Percentiles rank a stretch among this genome's conserved stretches.
Conservation (phyloP, 1,284 basidiomycete species). For the Trichosporon inkin region DNA sequence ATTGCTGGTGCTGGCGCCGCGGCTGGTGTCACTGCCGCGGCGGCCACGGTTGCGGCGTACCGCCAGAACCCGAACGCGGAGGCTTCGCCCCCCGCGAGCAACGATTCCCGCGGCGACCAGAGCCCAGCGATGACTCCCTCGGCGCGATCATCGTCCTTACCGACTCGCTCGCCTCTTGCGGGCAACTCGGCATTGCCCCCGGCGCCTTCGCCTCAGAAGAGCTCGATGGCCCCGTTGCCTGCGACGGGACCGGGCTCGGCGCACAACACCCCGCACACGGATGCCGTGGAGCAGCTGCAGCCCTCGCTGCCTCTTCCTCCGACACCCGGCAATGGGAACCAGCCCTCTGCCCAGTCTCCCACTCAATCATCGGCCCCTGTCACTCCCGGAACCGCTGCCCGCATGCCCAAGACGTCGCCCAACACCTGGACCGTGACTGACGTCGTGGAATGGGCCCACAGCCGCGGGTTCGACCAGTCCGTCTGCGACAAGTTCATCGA, state of each 20-base stretch:
- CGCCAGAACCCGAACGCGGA: not conserved
- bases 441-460: slow-evolving; percentile 82
- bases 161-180: not conserved
- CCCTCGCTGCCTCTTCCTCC: not conserved
- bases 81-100: slow-evolving; percentile 1
- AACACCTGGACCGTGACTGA: slow-evolving; percentile 79
- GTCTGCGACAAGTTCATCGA: slow-evolving; percentile 76
- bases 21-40: not conserved
- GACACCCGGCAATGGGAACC: not conserved
- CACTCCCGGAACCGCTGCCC: slow-evolving; percentile 10
- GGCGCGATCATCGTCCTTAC: slow-evolving; percentile 1
- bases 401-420: slow-evolving; percentile 50
- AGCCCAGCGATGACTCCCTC: slow-evolving; percentile 1
- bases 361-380: not conserved
- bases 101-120: slow-evolving; percentile 1
- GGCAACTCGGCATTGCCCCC: not conserved
- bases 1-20: not conserved
- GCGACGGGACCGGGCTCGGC: not conserved
- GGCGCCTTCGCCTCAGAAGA: slow-evolving; percentile 1
- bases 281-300: slow-evolving; percentile 5
- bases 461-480: slow-evolving; percentile 76
- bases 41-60: not conserved
- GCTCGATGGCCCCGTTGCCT: not conserved
- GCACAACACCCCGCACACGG: not conserved
- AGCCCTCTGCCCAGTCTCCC: not conserved